phyloP scores from a whole-genome alignment of 805 yeast genomes.

The Nakazawaea laoshanensis region DNA sequence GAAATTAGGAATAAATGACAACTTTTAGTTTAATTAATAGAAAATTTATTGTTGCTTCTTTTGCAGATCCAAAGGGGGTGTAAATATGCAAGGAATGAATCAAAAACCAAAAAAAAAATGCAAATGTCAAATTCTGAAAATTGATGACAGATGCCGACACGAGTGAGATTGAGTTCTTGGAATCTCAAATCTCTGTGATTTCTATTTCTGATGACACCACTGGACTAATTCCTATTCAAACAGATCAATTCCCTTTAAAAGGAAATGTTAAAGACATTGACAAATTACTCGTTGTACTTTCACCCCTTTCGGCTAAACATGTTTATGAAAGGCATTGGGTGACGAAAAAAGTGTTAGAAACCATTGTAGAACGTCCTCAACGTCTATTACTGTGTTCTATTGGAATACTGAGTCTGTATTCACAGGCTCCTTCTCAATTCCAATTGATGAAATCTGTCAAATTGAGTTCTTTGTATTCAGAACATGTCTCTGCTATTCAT shows the following conservation, averaged over 20 bases:
- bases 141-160: constrained; percentile 6
- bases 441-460: constrained; percentile 37
- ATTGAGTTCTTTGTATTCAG: constrained; percentile 38
- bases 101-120: too few species aligned
- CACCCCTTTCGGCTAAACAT: constrained; percentile 67
- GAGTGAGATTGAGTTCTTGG: constrained; percentile 8
- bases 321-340: constrained; percentile 74
- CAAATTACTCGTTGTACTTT: constrained; percentile 51
- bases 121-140: too few species aligned
- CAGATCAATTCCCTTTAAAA: too few species aligned
- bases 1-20: constrained; percentile 2
- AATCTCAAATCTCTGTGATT: constrained; percentile 6
- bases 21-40: too few species aligned
- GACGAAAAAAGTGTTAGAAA: constrained; percentile 50
- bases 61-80: too few species aligned
- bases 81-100: too few species aligned
- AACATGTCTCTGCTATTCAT: constrained; percentile 63
- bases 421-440: constrained; percentile 57
- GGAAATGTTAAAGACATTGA: constrained; percentile 20
- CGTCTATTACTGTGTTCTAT: constrained; percentile 67
- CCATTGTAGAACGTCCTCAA: constrained; percentile 81
- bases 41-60: too few species aligned
- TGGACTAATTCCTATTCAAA: too few species aligned
- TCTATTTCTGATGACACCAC: background rate
- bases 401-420: constrained; percentile 69